Evolutionary conservation across 2,329 filamentous ascomycete species (phyloP), one percentile per base, ranked within the genome.

Genomic region (Arachnopeziza araneosa): DNA sequence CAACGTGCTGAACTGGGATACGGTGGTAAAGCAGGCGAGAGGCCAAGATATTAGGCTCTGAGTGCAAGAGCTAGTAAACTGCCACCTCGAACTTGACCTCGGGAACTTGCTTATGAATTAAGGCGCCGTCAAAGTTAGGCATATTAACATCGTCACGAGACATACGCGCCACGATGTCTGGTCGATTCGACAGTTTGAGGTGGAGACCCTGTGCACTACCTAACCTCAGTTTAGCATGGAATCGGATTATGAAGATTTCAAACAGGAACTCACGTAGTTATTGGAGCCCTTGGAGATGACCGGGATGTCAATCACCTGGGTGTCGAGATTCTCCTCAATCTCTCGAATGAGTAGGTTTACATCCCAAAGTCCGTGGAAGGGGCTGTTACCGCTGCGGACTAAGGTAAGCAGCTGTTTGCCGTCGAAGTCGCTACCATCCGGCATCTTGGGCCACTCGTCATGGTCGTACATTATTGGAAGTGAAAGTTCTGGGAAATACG

Each of bases 281-380:
- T 72, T 70, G 19, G 69, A 70, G 26, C 69, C 69, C 24, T 56
- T 56, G 22, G 3, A 56, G 19, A 71, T 59, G 19, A 44, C 9
- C 7, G 69, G 66, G 44, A 72, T 70, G 30, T 71, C 67, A 30
- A 61, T 52, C 53, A 73, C 67, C 12, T 56, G 36, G 32, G 61
- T 50, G 22, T 24, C 55, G 51, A 69, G 54, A 50, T 52, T 52
- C 9, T 52, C 22, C n/a, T 52, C 50, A 48, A 71, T 62, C 56
- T 72, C 71, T 54, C 50, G 53, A 51, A 72, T 65, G 26, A 73
- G 68, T 8, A 66, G 57, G 24, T 64, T 61, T 12, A 71, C 66
- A 54, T 71, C 66, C 63, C 64, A 68, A 24, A 55, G 24, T 44
- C 57, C 52, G 26, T 57, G 53, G 58, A 72, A 72, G 6, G 69